Evolutionary conservation across 2,329 filamentous ascomycete species (phyloP).

Genomic region (Botrytis fragariae): DNA sequence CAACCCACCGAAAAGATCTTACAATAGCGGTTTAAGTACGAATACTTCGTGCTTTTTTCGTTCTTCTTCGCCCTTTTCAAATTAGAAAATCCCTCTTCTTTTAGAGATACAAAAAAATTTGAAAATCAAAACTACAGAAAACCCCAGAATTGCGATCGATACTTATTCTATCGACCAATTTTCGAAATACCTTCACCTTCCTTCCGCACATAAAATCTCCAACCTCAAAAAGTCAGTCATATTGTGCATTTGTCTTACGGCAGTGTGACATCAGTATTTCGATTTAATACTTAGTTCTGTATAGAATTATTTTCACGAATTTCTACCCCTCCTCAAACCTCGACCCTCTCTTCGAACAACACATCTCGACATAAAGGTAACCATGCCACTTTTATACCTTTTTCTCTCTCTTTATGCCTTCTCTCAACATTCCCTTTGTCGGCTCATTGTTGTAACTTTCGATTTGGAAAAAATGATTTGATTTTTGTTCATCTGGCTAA

Average conservation of each 20-base stretch:
- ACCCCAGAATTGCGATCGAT: constrained; percentile 34
- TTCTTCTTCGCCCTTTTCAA: constrained; percentile 39
- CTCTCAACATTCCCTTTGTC: constrained; percentile 10
- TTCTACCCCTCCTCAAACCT: constrained; percentile 21
- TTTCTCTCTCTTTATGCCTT: constrained; percentile 19
- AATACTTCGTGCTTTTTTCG: constrained; percentile 39
- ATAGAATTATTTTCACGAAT: constrained; percentile 26
- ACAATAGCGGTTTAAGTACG: constrained; percentile 38
- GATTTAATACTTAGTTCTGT: constrained; percentile 22
- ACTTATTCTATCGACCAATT: constrained; percentile 15
- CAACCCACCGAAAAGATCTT: constrained; percentile 24
- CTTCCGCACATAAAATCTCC: constrained; percentile 17
- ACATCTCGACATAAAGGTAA: constrained; percentile 32
- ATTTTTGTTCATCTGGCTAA: constrained; percentile 21
- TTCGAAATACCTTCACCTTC: constrained; percentile 22
- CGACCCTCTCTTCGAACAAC: constrained; percentile 26
- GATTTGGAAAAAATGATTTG: not conserved
- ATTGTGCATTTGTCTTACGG: constrained; percentile 1
- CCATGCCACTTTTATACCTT: constrained; percentile 13
- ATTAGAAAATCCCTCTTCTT: constrained; percentile 37
- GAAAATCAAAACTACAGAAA: constrained; percentile 39
- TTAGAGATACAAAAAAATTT: constrained; percentile 41
- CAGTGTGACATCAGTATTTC: constrained; percentile 23
- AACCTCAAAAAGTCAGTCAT: not conserved
- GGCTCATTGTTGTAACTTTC: not conserved